Conservation (phyloP, 176 grass and related monocot species). For the Hyparrhenia diplandra region DNA sequence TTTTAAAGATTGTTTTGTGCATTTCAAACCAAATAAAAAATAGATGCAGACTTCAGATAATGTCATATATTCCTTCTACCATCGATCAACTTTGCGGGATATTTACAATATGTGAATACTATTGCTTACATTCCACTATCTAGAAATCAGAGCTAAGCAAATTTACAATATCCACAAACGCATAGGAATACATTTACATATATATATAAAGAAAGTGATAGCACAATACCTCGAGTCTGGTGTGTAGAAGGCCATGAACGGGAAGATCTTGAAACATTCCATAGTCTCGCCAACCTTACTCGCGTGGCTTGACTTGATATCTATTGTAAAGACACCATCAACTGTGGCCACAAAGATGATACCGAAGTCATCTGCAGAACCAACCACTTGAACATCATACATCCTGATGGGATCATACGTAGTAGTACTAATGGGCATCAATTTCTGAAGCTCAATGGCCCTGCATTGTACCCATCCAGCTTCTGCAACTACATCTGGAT, state of each 20-base stretch:
- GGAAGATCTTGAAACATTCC: too few species aligned
- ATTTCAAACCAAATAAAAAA: not conserved
- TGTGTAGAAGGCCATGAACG: not conserved
- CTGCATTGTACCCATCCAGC: too few species aligned
- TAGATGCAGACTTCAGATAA: not conserved
- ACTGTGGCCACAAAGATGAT: not conserved
- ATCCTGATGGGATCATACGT: too few species aligned
- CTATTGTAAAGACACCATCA: conserved; percentile 6
- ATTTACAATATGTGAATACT: not conserved
- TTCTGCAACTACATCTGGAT: too few species aligned
- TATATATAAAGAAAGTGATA: too few species aligned
- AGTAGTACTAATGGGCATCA: not conserved
- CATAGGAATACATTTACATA: too few species aligned
- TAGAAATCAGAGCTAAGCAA: too few species aligned
- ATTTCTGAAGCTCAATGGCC: not conserved
- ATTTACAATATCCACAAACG: too few species aligned
- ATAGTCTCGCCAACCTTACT: not conserved
- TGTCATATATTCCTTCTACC: not conserved
- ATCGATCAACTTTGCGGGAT: not conserved
- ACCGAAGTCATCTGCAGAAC: not conserved
- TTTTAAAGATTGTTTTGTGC: not conserved
- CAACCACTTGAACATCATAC: not conserved
- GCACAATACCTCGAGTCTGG: not conserved
- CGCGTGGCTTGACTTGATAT: not conserved
- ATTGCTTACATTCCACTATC: not conserved